phyloP scores from a whole-genome alignment of 371 early-diverging fungal species.

The Capillidium heterosporum region DNA sequence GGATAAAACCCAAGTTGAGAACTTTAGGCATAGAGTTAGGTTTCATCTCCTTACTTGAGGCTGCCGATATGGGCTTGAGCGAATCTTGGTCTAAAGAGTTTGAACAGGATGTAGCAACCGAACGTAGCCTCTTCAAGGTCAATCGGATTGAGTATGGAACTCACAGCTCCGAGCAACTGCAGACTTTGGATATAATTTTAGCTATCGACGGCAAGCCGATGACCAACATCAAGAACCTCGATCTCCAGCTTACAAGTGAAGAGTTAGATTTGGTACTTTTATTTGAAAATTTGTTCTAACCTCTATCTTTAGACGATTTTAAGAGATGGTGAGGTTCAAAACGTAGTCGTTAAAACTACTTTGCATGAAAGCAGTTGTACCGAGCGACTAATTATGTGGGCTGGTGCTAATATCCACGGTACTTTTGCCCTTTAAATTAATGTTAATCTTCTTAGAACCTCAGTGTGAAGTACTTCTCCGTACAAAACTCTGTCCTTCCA shows the following conservation, averaged over 20 bases:
- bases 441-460: constrained; percentile 18
- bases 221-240: constrained; percentile 49
- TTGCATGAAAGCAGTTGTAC: constrained; percentile 39
- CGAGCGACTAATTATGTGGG: constrained; percentile 52
- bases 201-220: constrained; percentile 45
- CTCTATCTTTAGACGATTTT: constrained; percentile 19
- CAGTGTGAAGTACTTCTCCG: constrained; percentile 66
- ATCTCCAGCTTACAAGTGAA: constrained; percentile 31
- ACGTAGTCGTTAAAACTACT: constrained; percentile 30
- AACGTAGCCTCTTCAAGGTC: constrained; percentile 52
- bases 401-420: constrained; percentile 42
- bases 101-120: constrained; percentile 45
- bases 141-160: constrained; percentile 44
- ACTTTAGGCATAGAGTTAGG: constrained; percentile 30
- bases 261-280: constrained; percentile 32
- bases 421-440: neutral
- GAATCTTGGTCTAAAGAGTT: constrained; percentile 52
- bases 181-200: constrained; percentile 58
- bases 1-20: constrained; percentile 7
- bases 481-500: constrained; percentile 42
- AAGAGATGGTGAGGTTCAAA: constrained; percentile 44
- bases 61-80: constrained; percentile 56
- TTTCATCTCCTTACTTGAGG: constrained; percentile 56
- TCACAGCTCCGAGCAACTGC: constrained; percentile 36
- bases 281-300: neutral